These are phyloP conservation scores for Hemileia vastatrix DNA, from an alignment of 1,284 basidiomycete species.

Conservation along the genomic window DNA sequence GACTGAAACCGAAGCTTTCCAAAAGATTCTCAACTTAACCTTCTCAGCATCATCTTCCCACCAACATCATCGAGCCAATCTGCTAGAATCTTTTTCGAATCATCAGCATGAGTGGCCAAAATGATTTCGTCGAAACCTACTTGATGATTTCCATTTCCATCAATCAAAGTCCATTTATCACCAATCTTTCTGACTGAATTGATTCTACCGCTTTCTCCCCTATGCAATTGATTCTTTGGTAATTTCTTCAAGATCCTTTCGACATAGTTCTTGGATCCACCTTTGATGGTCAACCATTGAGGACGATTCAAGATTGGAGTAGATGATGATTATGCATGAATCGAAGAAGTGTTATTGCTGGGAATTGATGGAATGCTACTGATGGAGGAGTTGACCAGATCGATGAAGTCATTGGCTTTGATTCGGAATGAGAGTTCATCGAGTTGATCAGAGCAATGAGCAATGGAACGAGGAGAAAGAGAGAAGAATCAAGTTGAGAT, in stretches of 20 bases:
- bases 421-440: constrained; percentile 1
- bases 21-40: constrained; percentile 54
- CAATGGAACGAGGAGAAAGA: not conserved
- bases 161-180: constrained; percentile 21
- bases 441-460: too few relatives aligned
- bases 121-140: constrained; percentile 62
- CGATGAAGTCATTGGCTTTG: constrained; percentile 65
- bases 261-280: constrained; percentile 63
- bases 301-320: constrained; percentile 65
- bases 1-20: constrained; percentile 56
- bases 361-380: constrained; percentile 61
- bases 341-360: constrained; percentile 60
- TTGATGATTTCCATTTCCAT: constrained; percentile 41
- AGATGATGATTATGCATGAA: constrained; percentile 74
- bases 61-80: not conserved
- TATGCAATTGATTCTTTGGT: constrained; percentile 53
- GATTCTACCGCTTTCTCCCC: constrained; percentile 52
- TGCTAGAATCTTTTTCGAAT: constrained; percentile 53
- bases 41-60: not conserved
- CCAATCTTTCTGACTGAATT: constrained; percentile 29
- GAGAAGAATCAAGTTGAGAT: not conserved
- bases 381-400: constrained; percentile 73
- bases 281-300: constrained; percentile 63
- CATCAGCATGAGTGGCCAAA: constrained; percentile 67
- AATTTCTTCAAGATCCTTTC: constrained; percentile 55